Percentiles rank a stretch among this genome's conserved stretches.
These are phyloP conservation scores for Zasmidium angulare DNA, from an alignment of 2,329 filamentous ascomycete species.

Conservation along the genomic window DNA sequence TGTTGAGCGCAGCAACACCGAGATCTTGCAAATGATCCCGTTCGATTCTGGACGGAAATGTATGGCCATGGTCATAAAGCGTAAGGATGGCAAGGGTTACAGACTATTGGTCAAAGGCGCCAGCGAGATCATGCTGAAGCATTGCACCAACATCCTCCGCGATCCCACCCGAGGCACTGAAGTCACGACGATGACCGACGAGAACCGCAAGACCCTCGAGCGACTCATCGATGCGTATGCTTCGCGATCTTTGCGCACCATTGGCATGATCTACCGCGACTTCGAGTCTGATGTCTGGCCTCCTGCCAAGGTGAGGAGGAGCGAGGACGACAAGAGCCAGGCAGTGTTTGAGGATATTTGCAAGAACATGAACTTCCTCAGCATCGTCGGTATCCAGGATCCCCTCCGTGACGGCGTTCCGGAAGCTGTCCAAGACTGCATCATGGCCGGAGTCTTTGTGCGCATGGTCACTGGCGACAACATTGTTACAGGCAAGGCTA, in stretches of 20 bases:
- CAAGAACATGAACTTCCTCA: constrained; percentile 70
- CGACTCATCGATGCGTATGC: constrained; percentile 76
- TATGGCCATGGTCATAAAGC: constrained; percentile 64
- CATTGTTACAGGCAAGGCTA: constrained; percentile 69
- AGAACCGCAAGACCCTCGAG: constrained; percentile 60
- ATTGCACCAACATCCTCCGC: constrained; percentile 54
- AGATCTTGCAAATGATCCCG: constrained; percentile 56
- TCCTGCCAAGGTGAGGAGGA: constrained; percentile 59
- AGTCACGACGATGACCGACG: constrained; percentile 53
- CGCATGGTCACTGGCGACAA: constrained; percentile 77
- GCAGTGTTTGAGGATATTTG: constrained; percentile 69
- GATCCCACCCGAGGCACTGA: constrained; percentile 61
- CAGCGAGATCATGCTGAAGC: constrained; percentile 50
- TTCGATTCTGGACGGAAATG: constrained; percentile 69
- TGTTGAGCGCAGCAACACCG: constrained; percentile 62
- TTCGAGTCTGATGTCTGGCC: constrained; percentile 72
- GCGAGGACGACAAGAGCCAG: constrained; percentile 62
- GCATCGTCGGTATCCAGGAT: constrained; percentile 73
- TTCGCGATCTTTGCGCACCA: constrained; percentile 76
- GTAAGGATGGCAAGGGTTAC: constrained; percentile 53
- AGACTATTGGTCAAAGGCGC: constrained; percentile 57
- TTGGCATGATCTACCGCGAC: constrained; percentile 79
- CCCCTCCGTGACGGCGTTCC: constrained; percentile 68
- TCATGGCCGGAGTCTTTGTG: constrained; percentile 67
- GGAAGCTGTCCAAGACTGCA: constrained; percentile 65